Conservation (phyloP, 2,329 filamentous ascomycete genomes). For the Lachnellula cervina region DNA sequence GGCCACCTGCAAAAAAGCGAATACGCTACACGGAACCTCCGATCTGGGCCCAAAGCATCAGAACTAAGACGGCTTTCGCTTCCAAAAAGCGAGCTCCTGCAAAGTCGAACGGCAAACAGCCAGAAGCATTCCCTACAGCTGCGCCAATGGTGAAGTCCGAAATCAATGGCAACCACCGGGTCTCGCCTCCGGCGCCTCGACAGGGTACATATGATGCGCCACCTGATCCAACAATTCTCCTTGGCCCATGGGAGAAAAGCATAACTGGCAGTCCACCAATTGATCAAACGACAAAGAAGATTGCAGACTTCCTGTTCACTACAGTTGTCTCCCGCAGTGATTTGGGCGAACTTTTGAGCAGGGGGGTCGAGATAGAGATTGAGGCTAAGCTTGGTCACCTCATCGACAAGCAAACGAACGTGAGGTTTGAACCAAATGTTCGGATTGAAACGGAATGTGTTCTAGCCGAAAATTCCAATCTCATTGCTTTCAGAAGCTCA, state of each 20-base stretch:
- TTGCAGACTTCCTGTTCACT: slow-evolving; percentile 78
- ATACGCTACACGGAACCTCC: slow-evolving; percentile 48
- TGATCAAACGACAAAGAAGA: slow-evolving; percentile 66
- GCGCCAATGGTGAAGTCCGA: slow-evolving; percentile 20
- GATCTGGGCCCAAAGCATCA: slow-evolving; percentile 38
- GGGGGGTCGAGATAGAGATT: slow-evolving; percentile 77
- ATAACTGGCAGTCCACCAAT: slow-evolving; percentile 67
- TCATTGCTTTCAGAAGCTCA: slow-evolving; percentile 72
- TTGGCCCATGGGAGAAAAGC: slow-evolving; percentile 60
- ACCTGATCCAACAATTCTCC: slow-evolving; percentile 19
- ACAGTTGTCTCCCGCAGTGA: slow-evolving; percentile 66
- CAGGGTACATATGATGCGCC: background rate
- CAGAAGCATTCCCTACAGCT: slow-evolving; percentile 7
- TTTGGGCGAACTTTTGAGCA: slow-evolving; percentile 55
- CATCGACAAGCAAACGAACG: slow-evolving; percentile 65
- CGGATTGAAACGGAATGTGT: slow-evolving; percentile 68
- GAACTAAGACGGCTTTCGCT: slow-evolving; percentile 6
- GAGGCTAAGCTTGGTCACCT: slow-evolving; percentile 89
- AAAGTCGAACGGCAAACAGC: slow-evolving; percentile 26
- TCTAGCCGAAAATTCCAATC: slow-evolving; percentile 50
- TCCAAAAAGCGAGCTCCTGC: slow-evolving; percentile 25
- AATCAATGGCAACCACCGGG: slow-evolving; percentile 24
- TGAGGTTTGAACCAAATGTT: slow-evolving; percentile 53
- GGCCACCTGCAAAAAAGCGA: slow-evolving; percentile 43
- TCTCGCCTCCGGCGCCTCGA: slow-evolving; percentile 11